A percentile compares a stretch with the other conserved stretches of the same genome.
Evolutionary conservation across 768 basidiomycete genomes (phyloP).

Genomic region (Punctularia strigosozonata): DNA sequence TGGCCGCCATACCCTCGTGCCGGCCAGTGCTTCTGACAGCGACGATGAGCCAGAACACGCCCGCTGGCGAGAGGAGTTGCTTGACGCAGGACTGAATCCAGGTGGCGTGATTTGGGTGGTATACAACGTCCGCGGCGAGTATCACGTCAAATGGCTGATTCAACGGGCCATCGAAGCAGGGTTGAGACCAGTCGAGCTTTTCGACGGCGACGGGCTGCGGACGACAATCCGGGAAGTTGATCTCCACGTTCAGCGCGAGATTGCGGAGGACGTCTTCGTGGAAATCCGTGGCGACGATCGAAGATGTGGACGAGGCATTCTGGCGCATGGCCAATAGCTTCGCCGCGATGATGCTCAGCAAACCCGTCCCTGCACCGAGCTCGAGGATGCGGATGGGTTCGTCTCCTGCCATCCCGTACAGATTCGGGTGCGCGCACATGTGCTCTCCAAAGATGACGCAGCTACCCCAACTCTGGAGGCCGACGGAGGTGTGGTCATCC

Average conservation of each 20-base stretch:
- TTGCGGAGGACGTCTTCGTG: conserved; percentile 68
- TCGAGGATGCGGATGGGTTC: conserved; percentile 37
- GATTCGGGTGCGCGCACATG: conserved; percentile 37
- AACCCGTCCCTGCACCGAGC: conserved; percentile 78
- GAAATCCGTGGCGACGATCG: conserved; percentile 64
- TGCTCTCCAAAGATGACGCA: conserved; percentile 59
- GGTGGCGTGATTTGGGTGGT: conserved; percentile 53
- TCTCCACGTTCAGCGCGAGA: conserved; percentile 42
- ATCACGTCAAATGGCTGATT: conserved; percentile 50
- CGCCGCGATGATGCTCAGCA: conserved; percentile 61
- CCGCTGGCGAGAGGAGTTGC: conserved; percentile 28
- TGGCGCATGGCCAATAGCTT: conserved; percentile 25
- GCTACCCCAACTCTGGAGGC: conserved; percentile 79
- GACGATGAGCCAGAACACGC: conserved; percentile 66
- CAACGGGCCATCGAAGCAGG: conserved; percentile 22
- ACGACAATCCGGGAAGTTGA: conserved; percentile 28
- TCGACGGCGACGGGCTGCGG: conserved; percentile 27
- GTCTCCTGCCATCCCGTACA: conserved; percentile 21
- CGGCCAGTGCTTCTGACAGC: conserved; percentile 55
- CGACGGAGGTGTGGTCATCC: conserved; percentile 68
- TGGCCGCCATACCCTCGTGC: conserved; percentile 44
- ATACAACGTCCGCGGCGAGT: conserved; percentile 72
- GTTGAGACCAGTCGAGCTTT: conserved; percentile 55
- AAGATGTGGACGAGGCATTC: conserved; percentile 10
- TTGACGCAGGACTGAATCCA: conserved; percentile 60